phyloP scores from a whole-genome alignment of 2,329 filamentous ascomycete species.

The Mycosphaerelloides madeirae region DNA sequence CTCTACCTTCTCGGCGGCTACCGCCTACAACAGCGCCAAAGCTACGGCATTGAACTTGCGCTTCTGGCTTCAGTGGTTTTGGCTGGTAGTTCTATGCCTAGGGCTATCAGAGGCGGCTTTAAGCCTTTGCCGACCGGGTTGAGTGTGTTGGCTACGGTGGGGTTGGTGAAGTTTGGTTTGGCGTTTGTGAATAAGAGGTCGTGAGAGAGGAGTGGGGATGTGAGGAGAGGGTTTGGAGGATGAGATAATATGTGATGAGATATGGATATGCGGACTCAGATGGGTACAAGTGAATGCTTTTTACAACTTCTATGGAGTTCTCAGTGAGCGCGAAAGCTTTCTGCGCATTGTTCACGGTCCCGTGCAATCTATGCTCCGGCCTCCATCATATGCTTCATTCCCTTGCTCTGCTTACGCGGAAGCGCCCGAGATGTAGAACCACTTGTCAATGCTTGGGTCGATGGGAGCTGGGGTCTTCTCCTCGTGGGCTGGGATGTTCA shows the following conservation, averaged over 20 bases:
- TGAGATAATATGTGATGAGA: not conserved
- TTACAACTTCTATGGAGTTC: too few species aligned
- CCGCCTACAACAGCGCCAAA: conserved; percentile 67
- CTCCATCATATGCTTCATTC: not conserved
- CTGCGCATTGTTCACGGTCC: too few species aligned
- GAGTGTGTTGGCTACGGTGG: conserved; percentile 73
- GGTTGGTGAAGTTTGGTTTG: conserved; percentile 72
- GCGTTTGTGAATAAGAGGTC: conserved; percentile 46
- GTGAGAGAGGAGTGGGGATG: not conserved
- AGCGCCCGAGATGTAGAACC: conserved; percentile 99
- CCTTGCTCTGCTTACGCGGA: conserved; percentile 35
- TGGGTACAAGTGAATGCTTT: too few species aligned
- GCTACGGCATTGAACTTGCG: conserved; percentile 84
- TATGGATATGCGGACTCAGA: too few species aligned
- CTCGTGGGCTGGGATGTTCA: conserved; percentile 75
- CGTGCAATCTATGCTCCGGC: too few species aligned
- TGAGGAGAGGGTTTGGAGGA: not conserved
- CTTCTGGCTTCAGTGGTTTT: conserved; percentile 82
- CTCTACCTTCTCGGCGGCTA: conserved; percentile 76
- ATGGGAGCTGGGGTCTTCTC: conserved; percentile 81
- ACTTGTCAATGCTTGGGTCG: conserved; percentile 97
- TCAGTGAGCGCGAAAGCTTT: too few species aligned
- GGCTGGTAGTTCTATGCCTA: conserved; percentile 76
- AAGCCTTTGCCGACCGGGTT: conserved; percentile 82
- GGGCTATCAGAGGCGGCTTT: conserved; percentile 67